Percentiles rank a stretch among this genome's conserved stretches.
These are phyloP conservation scores for Aristolochia contorta DNA, from an alignment of 164 flowering plant genomes.

Conservation along the genomic window DNA sequence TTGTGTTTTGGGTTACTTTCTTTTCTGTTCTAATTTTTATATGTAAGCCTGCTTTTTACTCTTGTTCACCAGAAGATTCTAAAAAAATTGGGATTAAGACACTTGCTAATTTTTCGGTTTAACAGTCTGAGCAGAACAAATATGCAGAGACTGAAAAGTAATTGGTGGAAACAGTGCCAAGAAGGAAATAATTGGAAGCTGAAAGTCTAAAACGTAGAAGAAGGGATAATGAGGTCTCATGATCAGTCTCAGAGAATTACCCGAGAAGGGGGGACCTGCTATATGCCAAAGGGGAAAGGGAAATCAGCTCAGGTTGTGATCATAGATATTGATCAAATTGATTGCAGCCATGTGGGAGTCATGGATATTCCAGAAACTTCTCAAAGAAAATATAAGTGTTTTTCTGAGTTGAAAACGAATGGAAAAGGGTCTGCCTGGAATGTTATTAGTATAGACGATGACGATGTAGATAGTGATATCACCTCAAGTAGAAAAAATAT, in stretches of 20 bases:
- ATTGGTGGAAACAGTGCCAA: no score
- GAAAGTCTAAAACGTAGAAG: background rate
- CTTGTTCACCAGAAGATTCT: no score
- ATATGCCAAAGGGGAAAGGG: slow-evolving; percentile 22
- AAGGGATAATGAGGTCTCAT: slow-evolving; percentile 13
- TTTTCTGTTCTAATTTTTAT: no score
- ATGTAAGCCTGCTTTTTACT: no score
- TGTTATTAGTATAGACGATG: slow-evolving; percentile 63
- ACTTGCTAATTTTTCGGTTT: no score
- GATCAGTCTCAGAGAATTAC: slow-evolving; percentile 20
- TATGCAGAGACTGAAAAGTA: no score
- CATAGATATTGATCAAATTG: slow-evolving; percentile 34
- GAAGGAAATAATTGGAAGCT: no score
- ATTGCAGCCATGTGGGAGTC: slow-evolving; percentile 8
- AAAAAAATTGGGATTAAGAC: no score
- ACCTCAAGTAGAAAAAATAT: slow-evolving; percentile 22
- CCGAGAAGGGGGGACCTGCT: slow-evolving; percentile 15
- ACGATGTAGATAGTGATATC: slow-evolving; percentile 26
- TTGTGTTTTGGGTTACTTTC: no score
- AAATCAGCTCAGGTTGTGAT: slow-evolving; percentile 28
- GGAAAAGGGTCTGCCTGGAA: slow-evolving; percentile 14
- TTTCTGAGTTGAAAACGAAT: slow-evolving; percentile 10
- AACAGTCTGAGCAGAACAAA: no score
- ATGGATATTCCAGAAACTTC: slow-evolving; percentile 47
- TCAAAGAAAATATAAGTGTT: slow-evolving; percentile 13